Base-by-base conservation (phyloP, 441 rosid genomes). In the Pelargonium citronellum region DNA sequence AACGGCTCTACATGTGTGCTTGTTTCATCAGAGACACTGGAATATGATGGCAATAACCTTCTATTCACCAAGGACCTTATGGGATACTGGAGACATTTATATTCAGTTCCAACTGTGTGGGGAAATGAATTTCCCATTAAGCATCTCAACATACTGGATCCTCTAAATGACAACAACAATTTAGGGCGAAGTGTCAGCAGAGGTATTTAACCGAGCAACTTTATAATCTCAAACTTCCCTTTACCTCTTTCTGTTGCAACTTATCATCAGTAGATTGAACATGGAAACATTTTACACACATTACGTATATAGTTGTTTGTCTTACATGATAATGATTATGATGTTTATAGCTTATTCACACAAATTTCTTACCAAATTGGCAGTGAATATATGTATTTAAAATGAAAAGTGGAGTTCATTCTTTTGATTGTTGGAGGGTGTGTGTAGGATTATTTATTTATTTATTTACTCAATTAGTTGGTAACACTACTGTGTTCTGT, bases 121-220 rank as follows among this genome's bases (percentile, higher is more conserved):
- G 73, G 73, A 71, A 74, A 69, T 44, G 85, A 53, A 20, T 92
- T 92, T 76, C 80, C 78, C 53, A 47, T 85, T 63, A 92, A 83
- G 88, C 81, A 84, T 81, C 80, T 95, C 66, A 95, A 92, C 81
- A 86, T 95, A 67, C 55, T 89, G 70, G 99, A 92, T 86, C 99
- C 99, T 79, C 78, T 95, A 34, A 91, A 87, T 73, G 84, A 80
- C 69, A 79, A 71, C 80, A 95, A 95, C 86, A 95, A 95, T 83
- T 85, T 95, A 13, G 99, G 98, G 39, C 96, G 91, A 67, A 91
- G 99, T 73, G 93, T 95, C 68, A 84, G 90, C 77, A 79, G 78
- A 89, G 95, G 98, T 93, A 82, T 58, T 30, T 65, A 46, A 49
- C 15, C 8, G 15, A 51, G 58, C 58, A n/a, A 51, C 58, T 51